phyloP scores from a whole-genome alignment of 2,329 filamentous ascomycete species.

The Cercospora janseana region DNA sequence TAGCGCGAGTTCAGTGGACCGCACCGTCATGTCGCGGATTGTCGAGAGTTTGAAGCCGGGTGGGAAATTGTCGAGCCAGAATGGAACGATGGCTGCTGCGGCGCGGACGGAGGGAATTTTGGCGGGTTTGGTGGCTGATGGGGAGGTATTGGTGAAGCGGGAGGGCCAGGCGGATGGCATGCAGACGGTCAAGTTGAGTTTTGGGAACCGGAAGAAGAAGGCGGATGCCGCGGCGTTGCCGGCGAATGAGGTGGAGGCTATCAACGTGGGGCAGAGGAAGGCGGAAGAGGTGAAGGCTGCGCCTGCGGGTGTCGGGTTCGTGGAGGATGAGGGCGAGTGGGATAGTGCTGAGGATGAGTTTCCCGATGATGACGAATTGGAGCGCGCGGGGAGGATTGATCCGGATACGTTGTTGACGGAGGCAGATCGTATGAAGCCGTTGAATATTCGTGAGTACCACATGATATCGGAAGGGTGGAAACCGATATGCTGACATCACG shows the following conservation, averaged over 20 bases:
- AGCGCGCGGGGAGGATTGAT: slow-evolving; percentile 76
- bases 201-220: slow-evolving; percentile 61
- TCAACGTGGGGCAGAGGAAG: slow-evolving; percentile 36
- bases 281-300: slow-evolving; percentile 39
- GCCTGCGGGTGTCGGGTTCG: slow-evolving; percentile 63
- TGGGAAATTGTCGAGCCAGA: slow-evolving; percentile 67
- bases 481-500: not conserved
- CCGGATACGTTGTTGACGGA: slow-evolving; percentile 84
- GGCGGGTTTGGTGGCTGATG: slow-evolving; percentile 66
- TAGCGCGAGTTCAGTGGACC: slow-evolving; percentile 62
- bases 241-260: slow-evolving; percentile 36
- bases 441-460: slow-evolving; percentile 66
- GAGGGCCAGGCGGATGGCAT: slow-evolving; percentile 24
- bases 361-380: slow-evolving; percentile 49
- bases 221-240: slow-evolving; percentile 43
- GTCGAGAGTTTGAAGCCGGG: slow-evolving; percentile 69
- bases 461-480: too few relatives aligned
- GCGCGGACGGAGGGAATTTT: slow-evolving; percentile 78
- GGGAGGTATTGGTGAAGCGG: slow-evolving; percentile 67
- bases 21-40: slow-evolving; percentile 67
- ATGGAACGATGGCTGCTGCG: slow-evolving; percentile 56
- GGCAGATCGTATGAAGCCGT: slow-evolving; percentile 73
- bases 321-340: slow-evolving; percentile 62
- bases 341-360: slow-evolving; percentile 50
- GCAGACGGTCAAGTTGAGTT: slow-evolving; percentile 52